Base-by-base conservation (phyloP, 139 green algal species). In the Tetraselmis chui region DNA sequence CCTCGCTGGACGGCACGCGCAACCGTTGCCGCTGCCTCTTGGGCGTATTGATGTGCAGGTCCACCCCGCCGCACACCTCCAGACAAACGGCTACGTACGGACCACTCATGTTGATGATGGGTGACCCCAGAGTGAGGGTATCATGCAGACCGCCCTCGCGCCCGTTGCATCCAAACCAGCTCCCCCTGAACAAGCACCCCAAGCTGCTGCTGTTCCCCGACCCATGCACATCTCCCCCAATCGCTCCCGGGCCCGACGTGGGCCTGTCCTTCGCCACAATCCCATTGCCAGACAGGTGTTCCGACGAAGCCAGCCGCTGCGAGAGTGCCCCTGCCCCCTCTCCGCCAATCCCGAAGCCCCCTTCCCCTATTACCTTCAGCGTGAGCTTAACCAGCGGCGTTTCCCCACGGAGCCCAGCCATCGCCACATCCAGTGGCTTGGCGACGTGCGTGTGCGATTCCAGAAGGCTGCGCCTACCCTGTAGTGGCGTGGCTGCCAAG, bases 1-100 rank as follows among this genome's bases (percentile, higher is more conserved):
- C 94, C 80, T 97, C 94, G 0, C 89, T 67, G 0, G 92, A 96
- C 0, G 94, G 94, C 78, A 94, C 93, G n/a, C 94, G 90, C 27
- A 85, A 86, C 84, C 75, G 84, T 29, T 86, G 88, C 29, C 89
- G 88, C 58, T 88, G 78, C 2, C 85, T 85, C 2, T 85, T 88
- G 24, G 79, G 80, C 5, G 88, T 89, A 45, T 59, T 92, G 89
- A 59, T 67, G 25, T 74, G 30, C 1, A 95, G 89, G 79, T 93
- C 89, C 28, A 95, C 76, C 2, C 91, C 91, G 27, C 87, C 89
- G 11, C 88, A 82, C 28, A 96, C 86, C 30, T 91, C 82, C 1
- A 93, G 81, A 28, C 75, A n/a, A 58, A 94, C 78, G 18, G 74
- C 23, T 28, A 94, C 89, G 45, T 67, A 67, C 11, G 45, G 45